Evolutionary conservation across 176 grass and related monocot genomes (phyloP).

Genomic region (Areca catechu): DNA sequence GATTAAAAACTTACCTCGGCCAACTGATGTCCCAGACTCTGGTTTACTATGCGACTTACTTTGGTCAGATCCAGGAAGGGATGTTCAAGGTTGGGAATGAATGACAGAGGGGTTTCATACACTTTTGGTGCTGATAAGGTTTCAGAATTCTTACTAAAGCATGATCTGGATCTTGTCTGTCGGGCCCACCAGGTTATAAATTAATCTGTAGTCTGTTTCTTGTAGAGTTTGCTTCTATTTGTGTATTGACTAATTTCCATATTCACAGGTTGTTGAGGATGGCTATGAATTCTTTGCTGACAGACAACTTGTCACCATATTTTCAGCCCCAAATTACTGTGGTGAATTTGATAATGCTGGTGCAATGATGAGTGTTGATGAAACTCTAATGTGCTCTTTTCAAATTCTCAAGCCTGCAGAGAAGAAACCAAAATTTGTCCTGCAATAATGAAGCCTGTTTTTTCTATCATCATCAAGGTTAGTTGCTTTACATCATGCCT

Average conservation of each 20-base stretch:
- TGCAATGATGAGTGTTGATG: conserved; percentile 95
- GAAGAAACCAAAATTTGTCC: conserved; percentile 60
- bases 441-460: conserved; percentile 16
- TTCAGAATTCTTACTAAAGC: conserved; percentile 59
- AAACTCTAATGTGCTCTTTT: conserved; percentile 92
- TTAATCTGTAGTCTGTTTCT: background rate
- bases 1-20: conserved; percentile 52
- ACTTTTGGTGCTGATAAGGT: conserved; percentile 85
- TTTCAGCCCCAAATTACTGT: conserved; percentile 91
- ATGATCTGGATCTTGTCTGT: conserved; percentile 83
- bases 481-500: conserved; percentile 15
- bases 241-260: conserved; percentile 22
- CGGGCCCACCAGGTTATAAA: conserved; percentile 76
- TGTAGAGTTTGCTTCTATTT: conserved; percentile 4
- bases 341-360: conserved; percentile 95
- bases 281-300: conserved; percentile 96
- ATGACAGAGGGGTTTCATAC: conserved; percentile 86
- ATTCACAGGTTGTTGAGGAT: conserved; percentile 85
- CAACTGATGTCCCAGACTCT: conserved; percentile 73
- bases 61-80: conserved; percentile 87
- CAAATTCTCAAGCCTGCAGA: conserved; percentile 97
- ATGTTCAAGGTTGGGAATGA: conserved; percentile 78
- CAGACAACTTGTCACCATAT: conserved; percentile 83
- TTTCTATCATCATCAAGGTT: conserved; percentile 26
- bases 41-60: conserved; percentile 80